phyloP scores from a whole-genome alignment of 176 grass and related monocot genomes.

The Panicum miliaceum region DNA sequence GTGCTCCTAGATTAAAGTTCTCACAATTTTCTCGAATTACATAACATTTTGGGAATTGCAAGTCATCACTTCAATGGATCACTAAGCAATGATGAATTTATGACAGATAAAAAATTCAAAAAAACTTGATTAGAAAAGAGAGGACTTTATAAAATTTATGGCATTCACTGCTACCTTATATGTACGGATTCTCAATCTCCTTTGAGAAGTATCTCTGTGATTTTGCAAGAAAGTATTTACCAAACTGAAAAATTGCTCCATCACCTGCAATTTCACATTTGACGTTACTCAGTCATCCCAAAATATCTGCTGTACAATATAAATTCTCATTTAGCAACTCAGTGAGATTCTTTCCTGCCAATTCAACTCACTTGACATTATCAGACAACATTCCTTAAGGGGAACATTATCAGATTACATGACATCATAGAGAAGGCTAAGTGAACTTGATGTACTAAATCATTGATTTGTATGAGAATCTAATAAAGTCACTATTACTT shows the following conservation, averaged over 20 bases:
- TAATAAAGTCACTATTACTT: neutral
- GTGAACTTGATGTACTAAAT: neutral
- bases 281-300: neutral
- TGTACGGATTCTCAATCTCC: conserved; percentile 89
- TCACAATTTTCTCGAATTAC: too few species aligned
- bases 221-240: conserved; percentile 97
- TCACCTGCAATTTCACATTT: conserved; percentile 69
- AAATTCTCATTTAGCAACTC: neutral
- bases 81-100: neutral
- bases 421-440: neutral
- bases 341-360: neutral
- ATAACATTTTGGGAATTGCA: too few species aligned
- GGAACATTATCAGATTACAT: neutral
- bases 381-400: neutral
- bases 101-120: too few species aligned
- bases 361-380: conserved; percentile 18
- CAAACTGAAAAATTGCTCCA: conserved; percentile 98
- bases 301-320: neutral
- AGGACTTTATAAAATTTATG: conserved; percentile 1
- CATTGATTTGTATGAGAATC: neutral
- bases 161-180: conserved; percentile 70
- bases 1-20: neutral
- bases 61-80: too few species aligned
- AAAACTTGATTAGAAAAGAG: neutral
- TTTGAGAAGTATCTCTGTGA: conserved; percentile 88